These are phyloP conservation scores for Epichloe typhina DNA, from an alignment of 2,329 filamentous ascomycete species.

Conservation along the genomic window DNA sequence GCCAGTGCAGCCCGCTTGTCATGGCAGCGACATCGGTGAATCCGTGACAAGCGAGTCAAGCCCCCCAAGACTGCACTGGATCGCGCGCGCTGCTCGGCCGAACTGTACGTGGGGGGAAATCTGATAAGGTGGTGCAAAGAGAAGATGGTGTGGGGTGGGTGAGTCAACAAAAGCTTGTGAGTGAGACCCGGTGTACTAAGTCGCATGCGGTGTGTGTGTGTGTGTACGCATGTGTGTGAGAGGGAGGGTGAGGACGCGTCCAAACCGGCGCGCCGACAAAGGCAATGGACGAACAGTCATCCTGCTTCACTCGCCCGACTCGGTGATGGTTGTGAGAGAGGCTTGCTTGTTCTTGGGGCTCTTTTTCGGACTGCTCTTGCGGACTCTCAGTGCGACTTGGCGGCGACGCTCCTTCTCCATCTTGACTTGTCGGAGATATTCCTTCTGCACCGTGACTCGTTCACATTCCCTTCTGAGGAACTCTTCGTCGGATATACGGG, in stretches of 20 bases:
- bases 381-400: slow-evolving; percentile 19
- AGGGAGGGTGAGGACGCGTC: background rate
- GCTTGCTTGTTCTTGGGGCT: slow-evolving; percentile 33
- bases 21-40: slow-evolving; percentile 2
- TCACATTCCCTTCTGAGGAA: slow-evolving; percentile 37
- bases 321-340: slow-evolving; percentile 42
- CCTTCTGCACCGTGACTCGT: slow-evolving; percentile 36
- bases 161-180: background rate
- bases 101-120: background rate
- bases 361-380: slow-evolving; percentile 34
- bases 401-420: slow-evolving; percentile 42
- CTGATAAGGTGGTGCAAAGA: background rate
- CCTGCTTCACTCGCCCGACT: slow-evolving; percentile 19
- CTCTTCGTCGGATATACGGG: slow-evolving; percentile 32
- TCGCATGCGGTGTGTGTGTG: background rate
- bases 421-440: slow-evolving; percentile 36
- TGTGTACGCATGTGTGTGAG: too few relatives aligned
- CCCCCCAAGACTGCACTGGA: background rate
- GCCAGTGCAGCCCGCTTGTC: background rate
- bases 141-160: background rate
- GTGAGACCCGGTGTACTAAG: slow-evolving; percentile 1
- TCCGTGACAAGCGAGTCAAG: background rate
- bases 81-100: background rate
- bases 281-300: too few relatives aligned
- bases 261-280: background rate